Conservation (phyloP, 495 filamentous ascomycete genomes). For the Bryoglossum gracile region DNA sequence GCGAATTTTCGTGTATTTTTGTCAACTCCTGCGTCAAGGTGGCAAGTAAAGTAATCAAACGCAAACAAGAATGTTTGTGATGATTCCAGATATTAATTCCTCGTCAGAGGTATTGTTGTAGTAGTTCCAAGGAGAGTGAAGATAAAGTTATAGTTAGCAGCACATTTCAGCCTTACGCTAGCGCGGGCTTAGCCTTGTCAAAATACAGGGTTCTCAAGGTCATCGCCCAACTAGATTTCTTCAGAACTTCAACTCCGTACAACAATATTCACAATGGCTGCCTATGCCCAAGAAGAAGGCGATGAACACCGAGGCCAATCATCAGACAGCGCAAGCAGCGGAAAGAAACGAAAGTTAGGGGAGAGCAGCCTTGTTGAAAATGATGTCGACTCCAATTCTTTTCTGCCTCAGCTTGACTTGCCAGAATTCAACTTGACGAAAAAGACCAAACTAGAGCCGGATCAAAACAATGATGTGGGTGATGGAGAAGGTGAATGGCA, state of each 20-base stretch:
- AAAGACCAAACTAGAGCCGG: constrained; percentile 4
- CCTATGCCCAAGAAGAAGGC: background rate
- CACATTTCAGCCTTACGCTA: constrained; percentile 20
- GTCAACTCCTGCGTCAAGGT: too few species aligned
- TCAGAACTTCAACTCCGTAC: too few species aligned
- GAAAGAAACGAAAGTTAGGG: constrained; percentile 21
- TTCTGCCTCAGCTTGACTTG: constrained; percentile 22
- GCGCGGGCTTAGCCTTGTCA: constrained; percentile 1
- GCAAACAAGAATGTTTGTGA: too few species aligned
- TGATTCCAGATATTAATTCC: too few species aligned
- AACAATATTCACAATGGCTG: background rate
- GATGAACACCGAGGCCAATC: background rate
- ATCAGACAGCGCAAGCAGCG: constrained; percentile 8
- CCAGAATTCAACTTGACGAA: constrained; percentile 28
- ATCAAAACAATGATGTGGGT: constrained; percentile 26
- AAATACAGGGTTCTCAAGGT: background rate
- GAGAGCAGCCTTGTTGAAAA: background rate
- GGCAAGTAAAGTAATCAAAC: too few species aligned
- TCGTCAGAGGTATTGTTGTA: too few species aligned
- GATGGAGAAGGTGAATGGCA: constrained; percentile 36
- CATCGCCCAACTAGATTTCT: constrained; percentile 6
- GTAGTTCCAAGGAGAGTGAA: too few species aligned
- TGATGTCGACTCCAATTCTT: constrained; percentile 6
- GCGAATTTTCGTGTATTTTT: constrained; percentile 13
- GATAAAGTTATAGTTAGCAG: too few species aligned